Conservation (phyloP, 768 basidiomycete genomes). For the Termitomyces sp. region DNA sequence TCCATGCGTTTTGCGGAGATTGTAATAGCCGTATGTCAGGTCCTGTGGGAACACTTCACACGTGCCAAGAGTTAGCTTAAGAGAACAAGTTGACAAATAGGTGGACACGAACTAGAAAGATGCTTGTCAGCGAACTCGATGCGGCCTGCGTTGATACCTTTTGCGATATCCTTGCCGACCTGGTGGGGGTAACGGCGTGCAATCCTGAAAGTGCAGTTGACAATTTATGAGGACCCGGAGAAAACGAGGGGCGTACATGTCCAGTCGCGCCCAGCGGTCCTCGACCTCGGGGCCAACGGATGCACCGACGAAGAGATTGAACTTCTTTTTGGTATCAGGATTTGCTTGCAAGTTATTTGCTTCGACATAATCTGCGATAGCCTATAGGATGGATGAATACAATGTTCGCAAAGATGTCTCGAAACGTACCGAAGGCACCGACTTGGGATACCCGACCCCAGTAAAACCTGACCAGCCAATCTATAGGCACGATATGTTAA, state of each 20-base stretch:
- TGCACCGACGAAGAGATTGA: constrained; percentile 44
- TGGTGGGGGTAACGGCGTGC: constrained; percentile 42
- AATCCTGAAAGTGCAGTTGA: constrained; percentile 20
- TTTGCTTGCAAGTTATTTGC: constrained; percentile 37
- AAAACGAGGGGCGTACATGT: constrained; percentile 29
- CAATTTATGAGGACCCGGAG: background rate
- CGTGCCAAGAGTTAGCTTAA: background rate
- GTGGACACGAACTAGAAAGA: constrained; percentile 32
- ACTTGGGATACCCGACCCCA: constrained; percentile 45
- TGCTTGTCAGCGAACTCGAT: constrained; percentile 45
- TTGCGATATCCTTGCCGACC: constrained; percentile 41
- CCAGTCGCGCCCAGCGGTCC: constrained; percentile 40
- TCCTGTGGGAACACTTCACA: constrained; percentile 43
- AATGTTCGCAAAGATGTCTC: background rate
- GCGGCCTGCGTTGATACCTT: constrained; percentile 42
- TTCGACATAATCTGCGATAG: constrained; percentile 40
- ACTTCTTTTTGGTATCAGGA: constrained; percentile 36
- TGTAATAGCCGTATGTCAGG: constrained; percentile 42
- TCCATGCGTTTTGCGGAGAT: constrained; percentile 35
- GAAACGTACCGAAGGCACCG: constrained; percentile 32
- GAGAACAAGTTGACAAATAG: background rate
- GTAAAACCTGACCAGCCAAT: constrained; percentile 49
- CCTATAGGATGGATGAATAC: constrained; percentile 18
- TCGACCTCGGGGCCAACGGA: constrained; percentile 44
- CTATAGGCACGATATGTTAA: constrained; percentile 16